phyloP scores from a whole-genome alignment of 2,329 filamentous ascomycete species.

The Fusarium nygamai region DNA sequence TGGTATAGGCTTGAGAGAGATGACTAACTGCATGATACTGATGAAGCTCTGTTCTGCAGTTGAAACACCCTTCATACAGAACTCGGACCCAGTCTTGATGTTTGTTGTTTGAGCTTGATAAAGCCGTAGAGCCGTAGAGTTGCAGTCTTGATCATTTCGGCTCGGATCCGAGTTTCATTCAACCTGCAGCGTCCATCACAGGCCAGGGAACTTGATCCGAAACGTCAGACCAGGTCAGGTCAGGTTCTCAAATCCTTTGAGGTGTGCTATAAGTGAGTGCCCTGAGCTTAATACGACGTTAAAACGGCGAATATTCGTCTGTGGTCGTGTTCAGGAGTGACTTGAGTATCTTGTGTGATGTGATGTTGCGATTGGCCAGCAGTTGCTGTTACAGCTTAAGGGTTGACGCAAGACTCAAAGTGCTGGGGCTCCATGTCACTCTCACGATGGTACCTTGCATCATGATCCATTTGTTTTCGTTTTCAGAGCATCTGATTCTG shows the following conservation, averaged over 20 bases:
- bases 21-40: constrained; percentile 18
- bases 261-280: constrained; percentile 10
- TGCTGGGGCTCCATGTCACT: not conserved
- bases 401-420: not conserved
- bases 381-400: not conserved
- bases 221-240: not conserved
- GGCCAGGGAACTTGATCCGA: constrained; percentile 11
- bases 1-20: constrained; percentile 17
- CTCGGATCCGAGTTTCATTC: constrained; percentile 19
- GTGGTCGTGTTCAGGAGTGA: not conserved
- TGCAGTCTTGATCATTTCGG: constrained; percentile 16
- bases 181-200: constrained; percentile 2
- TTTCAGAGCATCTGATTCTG: not conserved
- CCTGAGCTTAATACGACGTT: constrained; percentile 10
- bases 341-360: not conserved
- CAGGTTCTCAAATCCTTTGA: not conserved
- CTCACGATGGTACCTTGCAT: constrained; percentile 1
- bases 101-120: constrained; percentile 10
- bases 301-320: not conserved
- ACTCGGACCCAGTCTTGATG: not conserved
- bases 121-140: not conserved
- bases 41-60: constrained; percentile 9
- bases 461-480: constrained; percentile 7
- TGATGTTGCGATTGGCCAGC: constrained; percentile 25
- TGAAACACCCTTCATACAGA: constrained; percentile 33